Base-by-base conservation (phyloP, 2,329 filamentous ascomycete species). In the Ophiostoma novo-ulmi region DNA sequence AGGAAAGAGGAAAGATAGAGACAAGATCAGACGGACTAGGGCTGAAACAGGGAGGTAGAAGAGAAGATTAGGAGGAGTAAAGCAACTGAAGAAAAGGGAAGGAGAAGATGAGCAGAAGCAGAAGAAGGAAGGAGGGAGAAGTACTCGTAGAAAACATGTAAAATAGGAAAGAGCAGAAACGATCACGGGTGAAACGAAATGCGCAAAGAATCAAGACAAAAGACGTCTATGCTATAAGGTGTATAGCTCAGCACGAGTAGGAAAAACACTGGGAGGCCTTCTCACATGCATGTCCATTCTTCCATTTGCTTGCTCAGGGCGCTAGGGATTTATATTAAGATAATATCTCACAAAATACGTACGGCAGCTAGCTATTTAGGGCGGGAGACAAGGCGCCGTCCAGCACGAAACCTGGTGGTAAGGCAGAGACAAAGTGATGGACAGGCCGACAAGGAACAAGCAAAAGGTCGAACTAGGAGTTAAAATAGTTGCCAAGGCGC, bases 191-290 rank as follows among this genome's bases (percentile, higher is more conserved):
- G 52, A 58, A 26, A 58, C 52, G n/a, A 26, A 58, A 58, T 58
- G 44, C 44, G 31, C 5, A 20, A 20, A 39, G 17, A 39, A 38
- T 20, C 5, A 38, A 36, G 31, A 35, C n/a, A 63, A 63, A 63
- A 3, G 13, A 64, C 22, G 61, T 48, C 14, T 17, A 4, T 17
- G 31, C 5, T 26, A 61, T 4, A 1, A 20, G 0, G 35, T 20
- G 31, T 1, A 38, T 3, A 38, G 17, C 13, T 14, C 61, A 39
- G 38, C 38, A 39, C 14, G 39, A 41, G 36, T 36, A 65, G 7
- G 31, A 68, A 58, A 55, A 31, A 39, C 52, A 31, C 52, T 17
- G 52, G 52, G 52, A 58, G 52, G 52, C 52, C 52, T 58, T 58
- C 44, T 48, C 52, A 58, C 22, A 58, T 58, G 52, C 13, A 22